Percentiles rank a stretch among this genome's conserved stretches.
Conservation (phyloP, 2,329 filamentous ascomycete species). For the Epichloe festucae region DNA sequence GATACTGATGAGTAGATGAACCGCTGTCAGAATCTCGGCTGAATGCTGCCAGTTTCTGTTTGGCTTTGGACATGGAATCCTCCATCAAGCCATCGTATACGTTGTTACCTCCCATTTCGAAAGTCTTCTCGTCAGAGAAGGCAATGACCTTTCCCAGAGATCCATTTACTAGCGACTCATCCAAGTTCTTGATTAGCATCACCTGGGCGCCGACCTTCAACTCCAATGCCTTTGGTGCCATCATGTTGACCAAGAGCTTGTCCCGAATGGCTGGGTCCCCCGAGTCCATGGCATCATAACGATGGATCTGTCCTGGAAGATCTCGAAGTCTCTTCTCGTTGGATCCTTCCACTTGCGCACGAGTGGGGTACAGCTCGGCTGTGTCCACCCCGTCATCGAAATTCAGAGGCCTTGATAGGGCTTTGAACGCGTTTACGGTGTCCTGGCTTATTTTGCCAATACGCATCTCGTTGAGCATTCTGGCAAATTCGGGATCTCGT, state of each 20-base stretch:
- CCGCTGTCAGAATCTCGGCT: constrained; percentile 28
- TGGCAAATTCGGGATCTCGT: constrained; percentile 74
- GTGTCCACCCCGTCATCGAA: constrained; percentile 57
- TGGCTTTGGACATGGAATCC: constrained; percentile 32
- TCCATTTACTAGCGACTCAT: constrained; percentile 86
- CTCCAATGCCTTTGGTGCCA: constrained; percentile 71
- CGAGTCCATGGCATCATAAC: constrained; percentile 62
- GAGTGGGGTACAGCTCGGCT: constrained; percentile 88
- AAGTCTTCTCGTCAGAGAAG: constrained; percentile 27
- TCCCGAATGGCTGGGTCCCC: constrained; percentile 64
- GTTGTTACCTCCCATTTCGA: constrained; percentile 26
- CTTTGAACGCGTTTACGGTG: constrained; percentile 65
- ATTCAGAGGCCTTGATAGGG: constrained; percentile 54
- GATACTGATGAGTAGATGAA: constrained; percentile 50
- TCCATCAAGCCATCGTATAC: constrained; percentile 29
- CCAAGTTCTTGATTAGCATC: constrained; percentile 99
- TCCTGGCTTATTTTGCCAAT: constrained; percentile 66
- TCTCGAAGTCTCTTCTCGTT: constrained; percentile 63
- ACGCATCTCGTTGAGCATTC: constrained; percentile 97
- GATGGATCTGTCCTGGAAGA: constrained; percentile 53
- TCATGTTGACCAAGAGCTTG: constrained; percentile 74
- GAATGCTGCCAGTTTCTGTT: constrained; percentile 44
- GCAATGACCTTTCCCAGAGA: constrained; percentile 69
- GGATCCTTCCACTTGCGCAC: constrained; percentile 76
- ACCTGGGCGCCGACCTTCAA: constrained; percentile 91